A percentile compares a stretch with the other conserved stretches of the same genome.
These are phyloP conservation scores for Pseudogymnoascus sp. DNA, from an alignment of 2,329 filamentous ascomycete genomes.

Conservation along the genomic window DNA sequence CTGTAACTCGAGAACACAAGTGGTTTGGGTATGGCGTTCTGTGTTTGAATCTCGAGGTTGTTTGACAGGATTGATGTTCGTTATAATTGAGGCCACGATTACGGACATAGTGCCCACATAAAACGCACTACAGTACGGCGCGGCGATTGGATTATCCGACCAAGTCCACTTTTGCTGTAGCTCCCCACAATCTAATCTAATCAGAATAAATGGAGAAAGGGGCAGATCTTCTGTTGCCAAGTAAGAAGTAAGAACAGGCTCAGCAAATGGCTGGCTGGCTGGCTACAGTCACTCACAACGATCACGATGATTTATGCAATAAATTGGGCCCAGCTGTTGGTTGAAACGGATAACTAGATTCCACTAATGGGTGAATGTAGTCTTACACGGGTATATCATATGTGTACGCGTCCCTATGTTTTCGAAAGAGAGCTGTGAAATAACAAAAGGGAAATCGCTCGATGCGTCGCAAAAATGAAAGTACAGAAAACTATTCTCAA, in stretches of 20 bases:
- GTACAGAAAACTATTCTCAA: conserved; percentile 5
- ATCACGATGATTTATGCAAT: not conserved
- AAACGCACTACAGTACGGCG: conserved; percentile 3
- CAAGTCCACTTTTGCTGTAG: conserved; percentile 2
- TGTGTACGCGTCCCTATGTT: conserved; percentile 9
- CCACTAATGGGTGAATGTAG: conserved; percentile 2
- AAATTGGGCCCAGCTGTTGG: not conserved
- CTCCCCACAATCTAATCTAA: conserved; percentile 7
- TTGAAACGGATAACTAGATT: conserved; percentile 6
- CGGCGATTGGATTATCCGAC: not conserved
- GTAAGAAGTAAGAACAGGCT: not conserved
- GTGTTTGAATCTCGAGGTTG: not conserved
- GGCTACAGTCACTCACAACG: not conserved
- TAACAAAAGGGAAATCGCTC: conserved; percentile 6
- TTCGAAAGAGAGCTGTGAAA: conserved; percentile 8
- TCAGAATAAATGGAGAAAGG: conserved; percentile 5
- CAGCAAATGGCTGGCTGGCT: not conserved
- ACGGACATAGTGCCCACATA: conserved; percentile 7
- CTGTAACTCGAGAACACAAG: not conserved
- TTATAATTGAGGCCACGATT: conserved; percentile 9
- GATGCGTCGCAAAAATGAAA: conserved; percentile 7
- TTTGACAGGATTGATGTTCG: conserved; percentile 1
- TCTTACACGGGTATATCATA: conserved; percentile 9
- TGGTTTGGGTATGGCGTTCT: conserved; percentile 6
- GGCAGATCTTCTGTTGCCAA: not conserved